Evolutionary conservation across 2,329 filamentous ascomycete species (phyloP).

Genomic region (Dothistroma septosporum): DNA sequence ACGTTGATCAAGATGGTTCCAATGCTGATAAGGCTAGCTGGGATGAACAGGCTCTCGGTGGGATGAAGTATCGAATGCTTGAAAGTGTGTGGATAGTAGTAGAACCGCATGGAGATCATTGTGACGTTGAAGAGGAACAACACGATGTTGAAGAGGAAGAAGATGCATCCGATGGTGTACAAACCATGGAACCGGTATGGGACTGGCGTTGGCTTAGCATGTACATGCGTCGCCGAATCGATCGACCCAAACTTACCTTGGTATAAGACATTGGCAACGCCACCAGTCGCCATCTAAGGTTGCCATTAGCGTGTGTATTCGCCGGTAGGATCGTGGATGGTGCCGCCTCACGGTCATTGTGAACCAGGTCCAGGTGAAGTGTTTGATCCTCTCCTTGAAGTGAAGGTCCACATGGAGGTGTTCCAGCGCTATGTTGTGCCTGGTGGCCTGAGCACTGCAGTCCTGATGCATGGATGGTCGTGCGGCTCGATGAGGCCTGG

Average conservation of each 20-base stretch:
- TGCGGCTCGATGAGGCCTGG: neutral
- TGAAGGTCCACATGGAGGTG: constrained; percentile 33
- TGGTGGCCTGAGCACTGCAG: constrained; percentile 15
- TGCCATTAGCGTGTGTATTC: constrained; percentile 17
- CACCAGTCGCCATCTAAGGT: constrained; percentile 59
- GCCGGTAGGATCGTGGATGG: no score
- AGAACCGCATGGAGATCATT: constrained; percentile 65
- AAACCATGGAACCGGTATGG: constrained; percentile 43
- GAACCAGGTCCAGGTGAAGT: constrained; percentile 76
- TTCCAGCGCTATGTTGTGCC: constrained; percentile 10
- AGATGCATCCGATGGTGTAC: constrained; percentile 47
- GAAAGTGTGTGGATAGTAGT: constrained; percentile 65
- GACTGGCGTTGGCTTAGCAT: constrained; percentile 26
- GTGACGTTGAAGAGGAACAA: constrained; percentile 68
- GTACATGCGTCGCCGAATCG: neutral
- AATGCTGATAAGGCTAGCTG: constrained; percentile 63
- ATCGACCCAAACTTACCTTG: constrained; percentile 41
- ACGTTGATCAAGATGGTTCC: constrained; percentile 63
- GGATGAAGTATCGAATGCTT: constrained; percentile 69
- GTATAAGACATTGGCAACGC: constrained; percentile 54
- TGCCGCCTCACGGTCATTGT: constrained; percentile 49
- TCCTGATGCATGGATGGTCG: constrained; percentile 1
- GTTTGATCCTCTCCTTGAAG: constrained; percentile 55
- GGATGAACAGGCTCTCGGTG: constrained; percentile 73
- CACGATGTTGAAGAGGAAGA: constrained; percentile 48